Percentiles rank a stretch among this genome's conserved stretches.
phyloP scores from a whole-genome alignment of 2,329 filamentous ascomycete genomes.

The Aspergillus ruber region DNA sequence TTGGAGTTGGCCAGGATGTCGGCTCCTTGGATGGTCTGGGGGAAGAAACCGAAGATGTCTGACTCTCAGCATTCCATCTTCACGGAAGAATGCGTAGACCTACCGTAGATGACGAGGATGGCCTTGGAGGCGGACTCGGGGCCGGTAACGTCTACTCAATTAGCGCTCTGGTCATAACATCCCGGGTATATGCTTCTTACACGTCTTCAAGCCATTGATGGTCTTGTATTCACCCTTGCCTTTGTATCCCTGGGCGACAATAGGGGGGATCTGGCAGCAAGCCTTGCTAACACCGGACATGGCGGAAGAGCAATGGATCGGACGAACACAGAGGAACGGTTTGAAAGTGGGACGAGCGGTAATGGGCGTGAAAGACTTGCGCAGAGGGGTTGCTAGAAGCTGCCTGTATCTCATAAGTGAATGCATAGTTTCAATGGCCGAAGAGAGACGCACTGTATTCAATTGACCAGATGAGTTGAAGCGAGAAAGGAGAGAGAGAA shows the following conservation, averaged over 20 bases:
- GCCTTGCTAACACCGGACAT: slow-evolving; percentile 41
- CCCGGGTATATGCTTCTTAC: slow-evolving; percentile 26
- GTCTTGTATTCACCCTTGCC: slow-evolving; percentile 54
- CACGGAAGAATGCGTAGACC: slow-evolving; percentile 2
- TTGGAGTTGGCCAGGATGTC: slow-evolving; percentile 56
- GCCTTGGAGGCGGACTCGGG: slow-evolving; percentile 50
- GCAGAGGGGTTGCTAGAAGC: slow-evolving; percentile 18
- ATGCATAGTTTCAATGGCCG: neutral
- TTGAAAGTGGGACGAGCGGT: slow-evolving; percentile 7
- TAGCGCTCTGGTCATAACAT: neutral
- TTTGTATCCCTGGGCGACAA: slow-evolving; percentile 43
- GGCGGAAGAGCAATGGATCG: slow-evolving; percentile 15
- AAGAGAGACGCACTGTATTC: neutral
- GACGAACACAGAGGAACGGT: slow-evolving; percentile 1
- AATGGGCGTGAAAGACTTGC: slow-evolving; percentile 13
- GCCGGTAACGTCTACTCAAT: slow-evolving; percentile 47
- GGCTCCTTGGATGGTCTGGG: slow-evolving; percentile 57
- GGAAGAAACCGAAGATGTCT: slow-evolving; percentile 61
- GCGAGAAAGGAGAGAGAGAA: neutral
- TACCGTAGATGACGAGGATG: slow-evolving; percentile 51
- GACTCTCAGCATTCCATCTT: slow-evolving; percentile 8
- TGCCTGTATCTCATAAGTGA: slow-evolving; percentile 13
- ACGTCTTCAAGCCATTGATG: slow-evolving; percentile 57
- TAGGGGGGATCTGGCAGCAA: slow-evolving; percentile 41
- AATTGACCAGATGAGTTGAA: neutral